These are phyloP conservation scores for Leccinum pellstonianum DNA, from an alignment of 768 basidiomycete genomes.

Conservation along the genomic window DNA sequence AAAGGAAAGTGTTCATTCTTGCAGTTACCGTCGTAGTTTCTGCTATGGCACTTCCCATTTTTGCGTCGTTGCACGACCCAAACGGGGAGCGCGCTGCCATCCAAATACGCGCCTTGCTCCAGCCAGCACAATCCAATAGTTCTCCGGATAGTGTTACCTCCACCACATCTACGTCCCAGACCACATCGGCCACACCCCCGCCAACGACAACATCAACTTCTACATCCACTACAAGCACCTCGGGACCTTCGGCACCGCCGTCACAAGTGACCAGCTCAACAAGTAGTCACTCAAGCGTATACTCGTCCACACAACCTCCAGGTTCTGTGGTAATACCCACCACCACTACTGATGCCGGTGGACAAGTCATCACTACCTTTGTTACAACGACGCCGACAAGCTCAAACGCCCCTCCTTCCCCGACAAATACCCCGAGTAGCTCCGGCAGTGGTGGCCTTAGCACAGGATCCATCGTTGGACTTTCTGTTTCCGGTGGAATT, in stretches of 20 bases:
- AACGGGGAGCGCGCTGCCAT: constrained; percentile 12
- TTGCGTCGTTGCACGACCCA: constrained; percentile 23
- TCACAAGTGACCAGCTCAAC: constrained; percentile 3
- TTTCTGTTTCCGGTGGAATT: constrained; percentile 80
- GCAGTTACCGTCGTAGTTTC: constrained; percentile 27
- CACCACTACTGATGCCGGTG: constrained; percentile 31
- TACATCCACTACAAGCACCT: constrained; percentile 16
- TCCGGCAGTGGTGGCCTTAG: constrained; percentile 46
- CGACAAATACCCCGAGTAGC: constrained; percentile 18
- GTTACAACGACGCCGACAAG: constrained; percentile 13
- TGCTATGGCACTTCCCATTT: constrained; percentile 26
- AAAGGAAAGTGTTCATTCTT: constrained; percentile 24
- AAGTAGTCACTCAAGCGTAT: constrained; percentile 1
- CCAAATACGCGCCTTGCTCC: constrained; percentile 18
- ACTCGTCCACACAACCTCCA: constrained; percentile 2
- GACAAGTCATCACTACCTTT: constrained; percentile 29
- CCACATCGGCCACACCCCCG: background rate
- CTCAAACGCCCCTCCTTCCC: constrained; percentile 30
- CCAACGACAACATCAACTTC: constrained; percentile 4
- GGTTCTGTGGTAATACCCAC: constrained; percentile 9
- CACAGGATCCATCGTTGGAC: constrained; percentile 73
- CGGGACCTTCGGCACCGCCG: constrained; percentile 1
- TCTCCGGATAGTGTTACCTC: background rate
- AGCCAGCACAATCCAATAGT: background rate
- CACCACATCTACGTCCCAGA: background rate